Conservation (phyloP, 1,139 yeast genomes). For the Nakaseomyces bracarensis region DNA sequence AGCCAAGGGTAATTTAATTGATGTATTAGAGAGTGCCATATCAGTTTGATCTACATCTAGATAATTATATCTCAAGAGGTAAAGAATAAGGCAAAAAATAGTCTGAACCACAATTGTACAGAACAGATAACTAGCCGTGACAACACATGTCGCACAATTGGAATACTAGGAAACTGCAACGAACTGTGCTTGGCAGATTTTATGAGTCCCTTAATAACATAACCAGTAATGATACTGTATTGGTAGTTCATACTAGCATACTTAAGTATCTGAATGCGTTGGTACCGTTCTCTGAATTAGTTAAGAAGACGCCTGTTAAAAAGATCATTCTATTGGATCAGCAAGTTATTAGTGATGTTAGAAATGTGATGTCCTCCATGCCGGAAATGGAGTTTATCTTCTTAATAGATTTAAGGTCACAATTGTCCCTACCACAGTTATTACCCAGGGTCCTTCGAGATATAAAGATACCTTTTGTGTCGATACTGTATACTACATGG, state of each 20-base stretch:
- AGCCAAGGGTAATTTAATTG: no score
- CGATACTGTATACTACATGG: constrained; percentile 22
- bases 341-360: constrained; percentile 14
- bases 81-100: no score
- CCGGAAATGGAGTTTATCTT: constrained; percentile 19
- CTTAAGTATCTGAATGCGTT: constrained; percentile 19
- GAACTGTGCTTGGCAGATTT: constrained; percentile 14
- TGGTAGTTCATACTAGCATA: constrained; percentile 22
- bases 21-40: no score
- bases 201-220: constrained; percentile 16
- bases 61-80: no score
- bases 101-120: no score
- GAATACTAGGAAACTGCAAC: constrained; percentile 24
- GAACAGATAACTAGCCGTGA: no score
- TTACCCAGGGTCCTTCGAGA: constrained; percentile 10
- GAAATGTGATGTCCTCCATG: constrained; percentile 11
- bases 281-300: constrained; percentile 24
- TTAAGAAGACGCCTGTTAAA: constrained; percentile 21
- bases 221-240: constrained; percentile 15
- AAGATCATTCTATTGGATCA: constrained; percentile 22
- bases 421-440: constrained; percentile 16
- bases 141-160: constrained; percentile 12
- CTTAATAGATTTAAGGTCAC: constrained; percentile 24
- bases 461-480: constrained; percentile 9
- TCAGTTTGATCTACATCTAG: no score